Evolutionary conservation across 2,329 filamentous ascomycete genomes (phyloP).

Genomic region (Botrytis squamosa): DNA sequence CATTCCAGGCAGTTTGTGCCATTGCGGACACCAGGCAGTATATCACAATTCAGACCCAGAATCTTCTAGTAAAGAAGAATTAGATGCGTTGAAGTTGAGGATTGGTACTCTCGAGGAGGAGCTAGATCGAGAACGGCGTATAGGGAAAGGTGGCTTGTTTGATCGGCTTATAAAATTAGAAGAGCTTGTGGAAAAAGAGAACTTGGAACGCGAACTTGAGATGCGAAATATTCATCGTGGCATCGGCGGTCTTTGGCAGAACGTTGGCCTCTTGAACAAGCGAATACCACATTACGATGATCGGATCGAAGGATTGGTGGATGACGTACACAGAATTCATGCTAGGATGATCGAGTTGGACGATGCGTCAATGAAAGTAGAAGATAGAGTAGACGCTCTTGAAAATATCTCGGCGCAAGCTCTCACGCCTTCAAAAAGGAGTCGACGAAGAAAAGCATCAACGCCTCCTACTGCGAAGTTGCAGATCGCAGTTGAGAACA

Average conservation of each 20-base stretch:
- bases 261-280: conserved; percentile 49
- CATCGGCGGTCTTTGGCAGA: conserved; percentile 52
- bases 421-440: conserved; percentile 18
- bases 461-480: conserved; percentile 31
- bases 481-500: conserved; percentile 21
- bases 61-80: conserved; percentile 48
- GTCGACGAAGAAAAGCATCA: conserved; percentile 34
- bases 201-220: conserved; percentile 51
- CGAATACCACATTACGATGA: conserved; percentile 54
- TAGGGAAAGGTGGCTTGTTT: conserved; percentile 31
- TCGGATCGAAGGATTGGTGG: conserved; percentile 51
- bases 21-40: conserved; percentile 60
- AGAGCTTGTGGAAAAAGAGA: conserved; percentile 53
- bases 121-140: conserved; percentile 41
- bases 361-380: conserved; percentile 40
- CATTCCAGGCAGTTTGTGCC: conserved; percentile 55
- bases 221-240: conserved; percentile 56
- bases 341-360: conserved; percentile 38
- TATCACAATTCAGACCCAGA: conserved; percentile 52
- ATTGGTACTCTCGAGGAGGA: conserved; percentile 48
- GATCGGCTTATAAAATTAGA: conserved; percentile 46
- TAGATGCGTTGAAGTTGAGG: conserved; percentile 50
- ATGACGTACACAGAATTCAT: conserved; percentile 39
- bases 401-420: conserved; percentile 25
- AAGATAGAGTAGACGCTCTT: conserved; percentile 36